Evolutionary conservation across 306 rosid genomes (phyloP).

Genomic region (Echinosophora koreensis): DNA sequence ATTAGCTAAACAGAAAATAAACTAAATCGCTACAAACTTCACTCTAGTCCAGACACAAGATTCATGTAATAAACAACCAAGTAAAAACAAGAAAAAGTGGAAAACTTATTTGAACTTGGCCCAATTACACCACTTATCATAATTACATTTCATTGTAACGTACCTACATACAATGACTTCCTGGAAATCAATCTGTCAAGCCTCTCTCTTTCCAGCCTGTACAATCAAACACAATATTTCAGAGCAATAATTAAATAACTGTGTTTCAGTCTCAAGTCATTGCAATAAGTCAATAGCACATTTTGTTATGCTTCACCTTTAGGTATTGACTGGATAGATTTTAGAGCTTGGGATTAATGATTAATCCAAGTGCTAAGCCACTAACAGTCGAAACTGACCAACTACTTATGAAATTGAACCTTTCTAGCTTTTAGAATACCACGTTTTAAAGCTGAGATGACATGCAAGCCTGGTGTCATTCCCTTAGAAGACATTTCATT

Average conservation of each 20-base stretch:
- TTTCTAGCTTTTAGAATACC: slow-evolving; percentile 67
- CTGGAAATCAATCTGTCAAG: slow-evolving; percentile 14
- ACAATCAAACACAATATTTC: slow-evolving; percentile 39
- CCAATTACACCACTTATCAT: not conserved
- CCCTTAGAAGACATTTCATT: slow-evolving; percentile 69
- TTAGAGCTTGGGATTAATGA: slow-evolving; percentile 34
- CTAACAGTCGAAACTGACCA: slow-evolving; percentile 34
- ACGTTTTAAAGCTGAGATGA: slow-evolving; percentile 51
- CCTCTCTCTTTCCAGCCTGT: slow-evolving; percentile 38
- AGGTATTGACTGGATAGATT: slow-evolving; percentile 21
- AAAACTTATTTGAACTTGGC: slow-evolving; percentile 6
- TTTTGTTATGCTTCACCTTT: slow-evolving; percentile 38
- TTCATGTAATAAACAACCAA: not conserved
- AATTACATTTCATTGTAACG: slow-evolving; percentile 4
- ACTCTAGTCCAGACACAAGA: not conserved
- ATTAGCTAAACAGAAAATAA: not conserved
- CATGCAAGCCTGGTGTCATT: slow-evolving; percentile 47
- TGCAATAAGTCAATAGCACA: slow-evolving; percentile 1
- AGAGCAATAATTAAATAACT: slow-evolving; percentile 35
- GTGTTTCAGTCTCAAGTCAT: slow-evolving; percentile 14
- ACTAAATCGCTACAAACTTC: not conserved
- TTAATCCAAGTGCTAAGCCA: slow-evolving; percentile 31
- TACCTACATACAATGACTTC: slow-evolving; percentile 40
- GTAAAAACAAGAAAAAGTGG: not conserved
- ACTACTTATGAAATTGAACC: slow-evolving; percentile 50